Evolutionary conservation across 2,329 filamentous ascomycete genomes (phyloP).

Genomic region (Chaetoscypha palmicola): DNA sequence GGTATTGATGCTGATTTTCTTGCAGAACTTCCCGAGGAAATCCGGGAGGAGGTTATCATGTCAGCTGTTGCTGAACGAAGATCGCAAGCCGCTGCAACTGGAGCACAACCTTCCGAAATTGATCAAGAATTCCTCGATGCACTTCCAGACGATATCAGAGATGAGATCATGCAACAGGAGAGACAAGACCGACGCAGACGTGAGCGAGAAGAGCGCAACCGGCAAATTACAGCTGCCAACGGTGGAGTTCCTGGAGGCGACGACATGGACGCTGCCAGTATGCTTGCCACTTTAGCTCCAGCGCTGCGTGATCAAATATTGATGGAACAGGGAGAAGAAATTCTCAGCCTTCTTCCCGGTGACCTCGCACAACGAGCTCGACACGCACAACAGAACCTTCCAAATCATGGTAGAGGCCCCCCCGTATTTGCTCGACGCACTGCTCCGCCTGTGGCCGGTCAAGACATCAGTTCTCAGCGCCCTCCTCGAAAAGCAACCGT

Average conservation of each 20-base stretch:
- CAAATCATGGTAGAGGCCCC: conserved; percentile 20
- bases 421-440: conserved; percentile 42
- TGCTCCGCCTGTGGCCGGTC: conserved; percentile 35
- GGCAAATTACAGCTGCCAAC: conserved; percentile 50
- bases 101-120: conserved; percentile 74
- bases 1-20: conserved; percentile 94
- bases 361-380: conserved; percentile 84
- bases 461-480: conserved; percentile 39
- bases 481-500: conserved; percentile 72
- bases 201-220: conserved; percentile 73
- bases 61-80: conserved; percentile 79
- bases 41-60: conserved; percentile 92
- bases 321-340: conserved; percentile 84
- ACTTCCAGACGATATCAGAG: conserved; percentile 79
- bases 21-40: conserved; percentile 93
- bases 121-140: conserved; percentile 93
- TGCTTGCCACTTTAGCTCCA: conserved; percentile 83
- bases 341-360: conserved; percentile 75
- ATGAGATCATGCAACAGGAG: conserved; percentile 88
- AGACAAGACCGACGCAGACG: conserved; percentile 80
- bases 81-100: conserved; percentile 63
- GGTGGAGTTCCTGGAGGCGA: conserved; percentile 50
- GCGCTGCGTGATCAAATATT: conserved; percentile 79
- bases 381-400: conserved; percentile 47
- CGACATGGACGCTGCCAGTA: conserved; percentile 87